phyloP scores from a whole-genome alignment of 2,329 filamentous ascomycete genomes.

The Colletotrichum tofieldiae region DNA sequence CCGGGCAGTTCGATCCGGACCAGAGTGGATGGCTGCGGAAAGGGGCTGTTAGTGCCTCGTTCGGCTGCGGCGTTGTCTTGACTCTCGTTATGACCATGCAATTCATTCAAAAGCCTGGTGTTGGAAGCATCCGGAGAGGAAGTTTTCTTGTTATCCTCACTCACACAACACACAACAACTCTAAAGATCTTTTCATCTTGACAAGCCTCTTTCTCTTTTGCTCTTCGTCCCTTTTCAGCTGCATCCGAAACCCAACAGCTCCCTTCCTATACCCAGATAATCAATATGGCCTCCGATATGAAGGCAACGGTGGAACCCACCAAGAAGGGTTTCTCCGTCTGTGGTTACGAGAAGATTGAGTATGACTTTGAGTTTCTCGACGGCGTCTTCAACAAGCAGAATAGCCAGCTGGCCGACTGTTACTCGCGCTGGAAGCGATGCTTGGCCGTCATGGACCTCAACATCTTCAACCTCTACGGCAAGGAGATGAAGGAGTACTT shows the following conservation, averaged over 20 bases:
- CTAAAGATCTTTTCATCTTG: background rate
- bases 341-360: constrained; percentile 83
- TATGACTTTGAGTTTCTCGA: constrained; percentile 84
- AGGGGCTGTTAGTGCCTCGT: background rate
- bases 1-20: constrained; percentile 1
- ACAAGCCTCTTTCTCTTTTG: background rate
- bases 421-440: constrained; percentile 77
- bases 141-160: background rate
- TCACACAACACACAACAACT: constrained; percentile 1
- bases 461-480: constrained; percentile 80
- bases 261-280: background rate
- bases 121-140: constrained; percentile 14
- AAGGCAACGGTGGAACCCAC: constrained; percentile 77
- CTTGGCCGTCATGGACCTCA: constrained; percentile 79
- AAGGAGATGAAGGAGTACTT: constrained; percentile 78
- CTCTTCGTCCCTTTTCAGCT: background rate
- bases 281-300: constrained; percentile 75
- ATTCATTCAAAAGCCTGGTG: constrained; percentile 32
- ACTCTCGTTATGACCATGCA: background rate
- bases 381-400: constrained; percentile 74
- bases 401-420: constrained; percentile 74
- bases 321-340: constrained; percentile 77
- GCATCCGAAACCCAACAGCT: background rate
- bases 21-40: background rate
- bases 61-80: constrained; percentile 2